Conservation (phyloP, 202 grass and related monocot genomes). For the Panicum hallii region DNA sequence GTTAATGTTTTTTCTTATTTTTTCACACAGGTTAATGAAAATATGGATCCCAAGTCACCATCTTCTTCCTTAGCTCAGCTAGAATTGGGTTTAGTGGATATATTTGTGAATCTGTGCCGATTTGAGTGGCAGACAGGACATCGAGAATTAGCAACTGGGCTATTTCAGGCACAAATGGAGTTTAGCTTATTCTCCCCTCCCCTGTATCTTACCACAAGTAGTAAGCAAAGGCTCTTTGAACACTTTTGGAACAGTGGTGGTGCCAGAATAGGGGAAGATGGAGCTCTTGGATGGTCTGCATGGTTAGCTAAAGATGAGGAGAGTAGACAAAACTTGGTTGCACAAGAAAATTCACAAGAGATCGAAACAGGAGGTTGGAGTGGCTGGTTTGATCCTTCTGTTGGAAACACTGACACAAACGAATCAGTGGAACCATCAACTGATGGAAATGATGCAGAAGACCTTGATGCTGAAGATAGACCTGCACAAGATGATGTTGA, state of each 20-base stretch:
- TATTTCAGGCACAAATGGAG: conserved; percentile 97
- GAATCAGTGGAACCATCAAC: conserved; percentile 42
- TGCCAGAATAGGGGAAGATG: conserved; percentile 86
- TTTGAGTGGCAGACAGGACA: conserved; percentile 96
- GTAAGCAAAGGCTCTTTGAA: conserved; percentile 96
- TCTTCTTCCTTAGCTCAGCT: conserved; percentile 69
- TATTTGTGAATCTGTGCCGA: conserved; percentile 88
- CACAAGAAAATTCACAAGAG: conserved; percentile 70
- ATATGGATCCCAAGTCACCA: conserved; percentile 43
- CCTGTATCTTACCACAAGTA: conserved; percentile 66
- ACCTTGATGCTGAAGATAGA: conserved; percentile 61
- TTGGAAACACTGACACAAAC: conserved; percentile 49
- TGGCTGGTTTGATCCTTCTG: conserved; percentile 91
- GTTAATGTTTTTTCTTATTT: conserved; percentile 20
- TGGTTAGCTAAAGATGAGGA: conserved; percentile 96
- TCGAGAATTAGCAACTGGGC: conserved; percentile 86
- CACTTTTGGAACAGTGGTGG: conserved; percentile 94
- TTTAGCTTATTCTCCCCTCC: conserved; percentile 87
- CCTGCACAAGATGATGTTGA: conserved; percentile 79
- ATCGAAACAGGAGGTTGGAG: conserved; percentile 77
- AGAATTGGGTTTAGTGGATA: conserved; percentile 88
- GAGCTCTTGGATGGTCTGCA: conserved; percentile 89
- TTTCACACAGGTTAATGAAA: conserved; percentile 60
- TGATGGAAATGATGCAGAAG: conserved; percentile 61
- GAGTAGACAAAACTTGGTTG: conserved; percentile 59